Evolutionary conservation across 805 yeast species (phyloP).

Genomic region (Ogataea pilisensis): DNA sequence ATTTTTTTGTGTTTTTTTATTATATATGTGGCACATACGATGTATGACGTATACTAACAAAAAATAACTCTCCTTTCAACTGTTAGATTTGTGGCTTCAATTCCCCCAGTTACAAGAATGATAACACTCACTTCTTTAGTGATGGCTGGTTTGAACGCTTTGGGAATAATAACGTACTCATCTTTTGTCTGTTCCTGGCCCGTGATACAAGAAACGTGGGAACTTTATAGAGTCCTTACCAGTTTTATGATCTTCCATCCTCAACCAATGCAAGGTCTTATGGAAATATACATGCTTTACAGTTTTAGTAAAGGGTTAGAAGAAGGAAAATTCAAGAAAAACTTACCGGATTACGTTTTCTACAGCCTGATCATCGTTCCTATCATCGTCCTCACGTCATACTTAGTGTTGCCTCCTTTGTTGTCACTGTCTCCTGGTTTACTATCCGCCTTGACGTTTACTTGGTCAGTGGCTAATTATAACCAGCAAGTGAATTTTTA

Average conservation of each 20-base stretch:
- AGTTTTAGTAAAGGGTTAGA: conserved; percentile 55
- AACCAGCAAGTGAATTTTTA: conserved; percentile 51
- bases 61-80: background rate
- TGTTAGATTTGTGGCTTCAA: conserved; percentile 36
- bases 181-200: conserved; percentile 31
- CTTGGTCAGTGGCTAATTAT: conserved; percentile 58
- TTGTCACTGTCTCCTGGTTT: conserved; percentile 36
- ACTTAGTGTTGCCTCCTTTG: conserved; percentile 24
- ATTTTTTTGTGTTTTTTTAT: no score
- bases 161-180: conserved; percentile 25
- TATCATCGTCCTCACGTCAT: conserved; percentile 36
- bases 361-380: conserved; percentile 49
- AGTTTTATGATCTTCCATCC: conserved; percentile 43
- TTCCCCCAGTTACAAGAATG: conserved; percentile 62
- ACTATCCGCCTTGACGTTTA: conserved; percentile 51
- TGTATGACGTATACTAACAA: background rate
- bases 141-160: conserved; percentile 37
- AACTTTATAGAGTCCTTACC: conserved; percentile 45
- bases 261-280: conserved; percentile 40
- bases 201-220: conserved; percentile 29
- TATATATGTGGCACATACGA: background rate
- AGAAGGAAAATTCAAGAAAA: conserved; percentile 42
- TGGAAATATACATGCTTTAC: conserved; percentile 56
- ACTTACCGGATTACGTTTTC: conserved; percentile 53
- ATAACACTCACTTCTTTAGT: conserved; percentile 46